A percentile compares a stretch with the other conserved stretches of the same genome.
phyloP scores from a whole-genome alignment of 495 filamentous ascomycete genomes.

The Wilcoxina mikolae region DNA sequence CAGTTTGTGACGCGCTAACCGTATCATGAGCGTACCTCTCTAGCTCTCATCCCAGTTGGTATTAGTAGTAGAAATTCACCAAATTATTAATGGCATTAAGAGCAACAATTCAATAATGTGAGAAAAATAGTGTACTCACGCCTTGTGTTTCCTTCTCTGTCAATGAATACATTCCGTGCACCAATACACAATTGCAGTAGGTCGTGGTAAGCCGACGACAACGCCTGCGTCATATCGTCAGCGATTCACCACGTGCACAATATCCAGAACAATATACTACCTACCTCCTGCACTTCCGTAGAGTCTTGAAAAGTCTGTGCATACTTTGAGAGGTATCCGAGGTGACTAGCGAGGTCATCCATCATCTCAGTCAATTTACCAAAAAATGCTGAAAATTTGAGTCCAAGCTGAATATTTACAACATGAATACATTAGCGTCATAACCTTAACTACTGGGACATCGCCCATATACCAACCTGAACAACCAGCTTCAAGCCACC shows the following conservation, averaged over 20 bases:
- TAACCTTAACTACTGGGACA: neutral
- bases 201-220: conserved; percentile 8
- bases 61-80: too few relatives aligned
- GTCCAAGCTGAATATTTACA: conserved; percentile 13
- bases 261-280: neutral
- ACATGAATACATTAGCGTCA: neutral
- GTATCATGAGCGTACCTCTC: too few relatives aligned
- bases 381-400: conserved; percentile 11
- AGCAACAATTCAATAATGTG: neutral
- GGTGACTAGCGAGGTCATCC: conserved; percentile 1
- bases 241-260: neutral
- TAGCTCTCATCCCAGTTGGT: too few relatives aligned
- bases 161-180: conserved; percentile 4
- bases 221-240: conserved; percentile 5
- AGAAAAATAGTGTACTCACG: neutral
- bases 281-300: conserved; percentile 4
- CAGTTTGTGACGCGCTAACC: too few relatives aligned
- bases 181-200: conserved; percentile 4
- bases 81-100: too few relatives aligned
- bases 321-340: conserved; percentile 14
- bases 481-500: conserved; percentile 8
- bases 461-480: neutral
- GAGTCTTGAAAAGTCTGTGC: neutral
- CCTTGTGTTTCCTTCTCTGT: conserved; percentile 2
- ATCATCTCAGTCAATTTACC: conserved; percentile 17